Percentiles rank a stretch among this genome's conserved stretches.
Evolutionary conservation across 2,329 filamentous ascomycete species (phyloP).

Genomic region (Thielaviopsis euricoi): DNA sequence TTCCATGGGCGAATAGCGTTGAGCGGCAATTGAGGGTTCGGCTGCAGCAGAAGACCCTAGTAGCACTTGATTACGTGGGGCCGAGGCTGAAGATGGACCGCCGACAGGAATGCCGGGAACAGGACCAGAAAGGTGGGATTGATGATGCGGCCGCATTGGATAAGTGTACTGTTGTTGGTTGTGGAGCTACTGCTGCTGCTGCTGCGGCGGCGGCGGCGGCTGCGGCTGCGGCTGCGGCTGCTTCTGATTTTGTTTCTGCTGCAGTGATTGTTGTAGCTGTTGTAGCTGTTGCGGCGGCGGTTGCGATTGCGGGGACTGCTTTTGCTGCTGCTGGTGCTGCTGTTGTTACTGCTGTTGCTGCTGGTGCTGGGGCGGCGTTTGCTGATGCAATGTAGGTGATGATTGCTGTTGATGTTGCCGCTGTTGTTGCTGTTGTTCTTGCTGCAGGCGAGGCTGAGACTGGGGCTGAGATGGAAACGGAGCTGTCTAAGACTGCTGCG

Average conservation of each 20-base stretch:
- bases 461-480: not conserved
- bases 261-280: not conserved
- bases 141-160: constrained; percentile 54
- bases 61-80: constrained; percentile 27
- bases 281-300: constrained; percentile 12
- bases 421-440: not conserved
- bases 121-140: constrained; percentile 46
- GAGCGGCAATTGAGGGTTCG: constrained; percentile 66
- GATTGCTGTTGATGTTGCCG: not conserved
- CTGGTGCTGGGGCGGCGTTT: not conserved
- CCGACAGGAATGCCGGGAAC: constrained; percentile 22
- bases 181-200: constrained; percentile 67
- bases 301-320: constrained; percentile 5
- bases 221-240: constrained; percentile 20
- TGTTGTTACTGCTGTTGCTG: not conserved
- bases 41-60: constrained; percentile 17
- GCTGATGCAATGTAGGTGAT: no score
- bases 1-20: constrained; percentile 95
- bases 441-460: constrained; percentile 10
- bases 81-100: constrained; percentile 21
- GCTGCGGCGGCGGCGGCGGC: constrained; percentile 24
- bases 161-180: constrained; percentile 76
- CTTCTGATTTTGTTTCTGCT: constrained; percentile 17
- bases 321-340: not conserved
- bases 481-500: not conserved